Base-by-base conservation (phyloP, 495 filamentous ascomycete species). In the Annulohypoxylon stygium region DNA sequence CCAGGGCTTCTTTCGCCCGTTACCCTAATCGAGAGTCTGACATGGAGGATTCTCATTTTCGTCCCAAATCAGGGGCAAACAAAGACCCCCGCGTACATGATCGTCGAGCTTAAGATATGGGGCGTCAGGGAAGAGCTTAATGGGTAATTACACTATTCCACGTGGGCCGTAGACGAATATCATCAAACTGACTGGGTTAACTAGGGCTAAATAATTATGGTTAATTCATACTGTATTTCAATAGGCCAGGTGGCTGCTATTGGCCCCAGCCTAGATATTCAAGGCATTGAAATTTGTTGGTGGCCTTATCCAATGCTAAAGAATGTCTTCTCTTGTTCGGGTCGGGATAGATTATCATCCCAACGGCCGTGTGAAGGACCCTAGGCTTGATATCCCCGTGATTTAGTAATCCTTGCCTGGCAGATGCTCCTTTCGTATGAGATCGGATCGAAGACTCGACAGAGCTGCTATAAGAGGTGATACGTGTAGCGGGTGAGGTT, bases 61-160 rank as follows among this genome's bases (percentile, higher is more conserved):
- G 34, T 54, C 50, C 50, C 12, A 54, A 54, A 9, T 30, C 4
- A 54, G 50, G 12, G 12, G 50, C 50, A 54, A 54, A 54, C 50
- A 54, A 54, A 54, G 14, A 11, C 20, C 23, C 0, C 48, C 10
- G 9, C 18, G 20, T 10, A 26, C 20, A 51, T 4, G 10, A 51
- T 26, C 18, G 10, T 10, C 10, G 3, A 25, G 8, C 6, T 23
- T 26, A 18, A 26, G 20, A 20, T 26, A 26, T 7, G 20, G 43
- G 18, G 7, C 23, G 11, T 10, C 18, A 25, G 12, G 25, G 20
- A 11, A 51, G 48, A 51, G 20, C 23, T 25, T 10, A 26, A 8
- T 14, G 26, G 20, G 48, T 10, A 34, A 11, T 30, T 30, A 25
- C 47, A 51, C 16, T 12, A 16, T 25, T 51, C 18, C 25, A 26